These are phyloP conservation scores for Dryas integrifolia DNA, from an alignment of 331 rosid species.

Conservation along the genomic window DNA sequence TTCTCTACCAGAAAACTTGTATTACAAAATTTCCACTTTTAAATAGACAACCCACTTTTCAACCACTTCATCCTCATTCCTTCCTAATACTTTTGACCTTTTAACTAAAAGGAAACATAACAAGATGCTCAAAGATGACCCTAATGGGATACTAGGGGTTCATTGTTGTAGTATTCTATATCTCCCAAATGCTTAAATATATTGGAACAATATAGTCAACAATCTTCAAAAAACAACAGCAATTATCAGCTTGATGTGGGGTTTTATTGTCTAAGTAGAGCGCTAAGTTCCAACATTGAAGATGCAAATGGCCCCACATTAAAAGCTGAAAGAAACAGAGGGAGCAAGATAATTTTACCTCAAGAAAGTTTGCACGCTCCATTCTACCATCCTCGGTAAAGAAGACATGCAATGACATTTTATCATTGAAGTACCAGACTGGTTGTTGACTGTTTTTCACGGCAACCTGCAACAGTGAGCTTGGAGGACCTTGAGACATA, in stretches of 20 bases:
- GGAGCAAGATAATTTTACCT: slow-evolving; percentile 52
- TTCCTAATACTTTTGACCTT: background rate
- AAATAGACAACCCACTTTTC: background rate
- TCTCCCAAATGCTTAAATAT: slow-evolving; percentile 3
- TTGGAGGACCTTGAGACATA: slow-evolving; percentile 96
- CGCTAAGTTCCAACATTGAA: background rate
- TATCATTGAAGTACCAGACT: slow-evolving; percentile 91
- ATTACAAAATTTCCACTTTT: background rate
- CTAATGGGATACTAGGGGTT: background rate
- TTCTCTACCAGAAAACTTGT: background rate
- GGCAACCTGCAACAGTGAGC: slow-evolving; percentile 88
- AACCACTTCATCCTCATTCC: background rate
- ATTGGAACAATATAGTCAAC: background rate
- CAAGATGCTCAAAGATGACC: background rate
- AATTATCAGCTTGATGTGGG: background rate
- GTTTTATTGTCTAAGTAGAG: background rate
- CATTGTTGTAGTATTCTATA: background rate
- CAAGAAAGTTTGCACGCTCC: slow-evolving; percentile 91
- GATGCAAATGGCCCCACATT: background rate
- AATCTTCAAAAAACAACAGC: background rate
- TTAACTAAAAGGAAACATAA: background rate
- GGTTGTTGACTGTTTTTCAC: slow-evolving; percentile 92
- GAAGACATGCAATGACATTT: slow-evolving; percentile 60
- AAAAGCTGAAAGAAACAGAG: slow-evolving; percentile 3
- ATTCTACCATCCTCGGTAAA: slow-evolving; percentile 94